phyloP scores from a whole-genome alignment of 768 basidiomycete species.

The Favolaschia claudopus region DNA sequence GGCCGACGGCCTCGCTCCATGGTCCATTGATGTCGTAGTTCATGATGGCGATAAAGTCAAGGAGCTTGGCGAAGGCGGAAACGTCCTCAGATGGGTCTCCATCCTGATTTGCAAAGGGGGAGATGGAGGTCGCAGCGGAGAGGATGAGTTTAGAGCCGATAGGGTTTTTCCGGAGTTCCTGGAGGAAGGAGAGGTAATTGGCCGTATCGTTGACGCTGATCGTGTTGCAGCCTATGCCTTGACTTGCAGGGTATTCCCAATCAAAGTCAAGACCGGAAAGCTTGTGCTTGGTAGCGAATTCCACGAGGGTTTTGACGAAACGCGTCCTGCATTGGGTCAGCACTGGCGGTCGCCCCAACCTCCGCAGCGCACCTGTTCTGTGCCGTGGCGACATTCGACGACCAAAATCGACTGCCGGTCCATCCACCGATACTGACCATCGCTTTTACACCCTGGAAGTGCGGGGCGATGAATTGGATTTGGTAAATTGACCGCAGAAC shows the following conservation, averaged over 20 bases:
- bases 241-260: constrained; percentile 84
- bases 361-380: constrained; percentile 53
- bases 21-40: constrained; percentile 59
- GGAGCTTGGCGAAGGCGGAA: constrained; percentile 70
- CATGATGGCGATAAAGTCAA: constrained; percentile 63
- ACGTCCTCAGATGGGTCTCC: constrained; percentile 74
- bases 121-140: constrained; percentile 51
- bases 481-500: constrained; percentile 35
- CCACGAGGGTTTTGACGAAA: constrained; percentile 67
- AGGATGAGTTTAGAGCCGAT: constrained; percentile 63
- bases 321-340: no score
- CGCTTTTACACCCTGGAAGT: no score
- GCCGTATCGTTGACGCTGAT: constrained; percentile 66
- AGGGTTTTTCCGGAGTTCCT: constrained; percentile 65
- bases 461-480: no score
- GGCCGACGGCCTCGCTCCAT: constrained; percentile 67
- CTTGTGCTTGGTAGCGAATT: constrained; percentile 55
- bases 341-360: no score
- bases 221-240: constrained; percentile 76
- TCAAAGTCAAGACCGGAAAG: constrained; percentile 66
- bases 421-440: no score
- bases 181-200: constrained; percentile 82
- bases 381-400: constrained; percentile 62
- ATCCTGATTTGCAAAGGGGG: constrained; percentile 53
- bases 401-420: constrained; percentile 70